Conservation (phyloP, 2,329 filamentous ascomycete species). For the Exophiala bonariae region DNA sequence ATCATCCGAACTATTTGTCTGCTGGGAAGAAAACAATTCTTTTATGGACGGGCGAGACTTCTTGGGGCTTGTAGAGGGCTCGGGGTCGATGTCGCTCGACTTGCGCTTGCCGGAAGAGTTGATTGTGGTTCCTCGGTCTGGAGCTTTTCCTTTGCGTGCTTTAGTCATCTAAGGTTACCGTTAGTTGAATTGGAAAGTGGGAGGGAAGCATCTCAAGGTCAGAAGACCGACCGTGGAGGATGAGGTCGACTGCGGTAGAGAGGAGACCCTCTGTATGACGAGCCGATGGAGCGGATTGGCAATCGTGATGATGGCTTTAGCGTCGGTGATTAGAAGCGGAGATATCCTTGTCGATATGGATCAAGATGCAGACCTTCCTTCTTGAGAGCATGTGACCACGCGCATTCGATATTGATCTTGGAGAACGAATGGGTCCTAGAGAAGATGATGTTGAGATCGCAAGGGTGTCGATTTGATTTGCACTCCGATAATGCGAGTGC, state of each 20-base stretch:
- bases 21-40: constrained; percentile 21
- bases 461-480: too few relatives aligned
- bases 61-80: constrained; percentile 17
- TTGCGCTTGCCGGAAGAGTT: constrained; percentile 16
- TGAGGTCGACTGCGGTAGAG: constrained; percentile 6
- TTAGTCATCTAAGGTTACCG: constrained; percentile 25
- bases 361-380: too few relatives aligned
- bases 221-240: constrained; percentile 10
- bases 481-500: too few relatives aligned
- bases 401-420: too few relatives aligned
- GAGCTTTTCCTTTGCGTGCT: constrained; percentile 22
- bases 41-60: constrained; percentile 21
- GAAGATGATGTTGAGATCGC: too few relatives aligned
- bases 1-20: constrained; percentile 16
- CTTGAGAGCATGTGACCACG: too few relatives aligned
- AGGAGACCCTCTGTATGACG: constrained; percentile 1
- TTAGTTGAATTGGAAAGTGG: neutral
- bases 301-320: too few relatives aligned
- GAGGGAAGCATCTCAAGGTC: constrained; percentile 1
- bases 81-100: constrained; percentile 10
- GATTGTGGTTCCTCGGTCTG: constrained; percentile 18
- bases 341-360: too few relatives aligned
- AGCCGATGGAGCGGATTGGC: constrained; percentile 1
- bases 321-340: too few relatives aligned
- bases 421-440: too few relatives aligned